Evolutionary conservation across 352 stramenopile genomes (phyloP), one percentile per base, ranked within the genome.

Genomic region (Globisporangium nodosum): DNA sequence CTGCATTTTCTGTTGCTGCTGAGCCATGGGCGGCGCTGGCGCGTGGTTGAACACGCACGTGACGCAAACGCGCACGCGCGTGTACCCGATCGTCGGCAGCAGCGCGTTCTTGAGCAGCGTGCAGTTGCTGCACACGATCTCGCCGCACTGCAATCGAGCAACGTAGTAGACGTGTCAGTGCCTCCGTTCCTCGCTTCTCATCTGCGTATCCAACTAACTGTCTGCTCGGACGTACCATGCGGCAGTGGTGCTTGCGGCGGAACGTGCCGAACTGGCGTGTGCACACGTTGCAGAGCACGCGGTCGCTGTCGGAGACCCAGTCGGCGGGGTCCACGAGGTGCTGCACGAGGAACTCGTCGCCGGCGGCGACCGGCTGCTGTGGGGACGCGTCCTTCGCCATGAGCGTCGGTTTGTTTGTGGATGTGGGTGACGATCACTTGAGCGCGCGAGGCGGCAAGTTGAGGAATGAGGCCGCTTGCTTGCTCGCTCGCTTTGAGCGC

Each of bases 171-270:
- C 15, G 5, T 27, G 24, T 27, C 15, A 49, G 13, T 47, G 35
- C 12, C 16, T 51, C 46, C 42, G 42, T 7, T 43, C 35, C 7
- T 15, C 11, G 35, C 11, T 40, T 12, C 35, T 7, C 8, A 35
- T 11, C 31, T 3, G 9, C 8, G 2, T 40, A 15, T 40, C 11
- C 35, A 11, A 35, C 11, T 40, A 40, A 7, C 11, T 5, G 3
- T 11, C 9, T 5, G 3, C 16, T 7, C 16, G 12, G 24, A 57
- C 69, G 33, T 64, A 88, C 78, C 80, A 92, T 92, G 57, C 84
- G 80, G 65, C 84, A 94, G 69, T 94, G 84, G 69, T 94, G 84
- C 65, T 94, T 94, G 67, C 84, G 84, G 42, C 81, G 81, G 62
- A 94, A 94, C 16, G 81, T 83, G 56, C 74, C 76, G 46, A 94